Evolutionary conservation across 2,329 filamentous ascomycete genomes (phyloP).

Genomic region (Penicillium griseofulvum): DNA sequence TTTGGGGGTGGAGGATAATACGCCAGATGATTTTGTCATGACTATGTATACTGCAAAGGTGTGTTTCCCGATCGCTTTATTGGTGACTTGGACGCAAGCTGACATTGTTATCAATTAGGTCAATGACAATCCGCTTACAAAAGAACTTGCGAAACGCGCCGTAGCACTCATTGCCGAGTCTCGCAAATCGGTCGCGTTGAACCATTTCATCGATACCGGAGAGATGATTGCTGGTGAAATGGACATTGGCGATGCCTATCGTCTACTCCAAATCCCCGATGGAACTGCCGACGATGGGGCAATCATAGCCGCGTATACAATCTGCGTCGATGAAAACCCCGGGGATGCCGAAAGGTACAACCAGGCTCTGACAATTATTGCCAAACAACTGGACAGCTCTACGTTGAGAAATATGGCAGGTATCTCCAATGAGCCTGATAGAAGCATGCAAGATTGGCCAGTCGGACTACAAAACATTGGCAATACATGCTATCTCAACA

Average conservation of each 20-base stretch:
- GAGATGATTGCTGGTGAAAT: conserved; percentile 52
- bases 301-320: conserved; percentile 50
- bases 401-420: conserved; percentile 36
- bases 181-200: conserved; percentile 55
- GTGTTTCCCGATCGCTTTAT: conserved; percentile 13
- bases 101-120: conserved; percentile 37
- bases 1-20: conserved; percentile 53
- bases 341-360: conserved; percentile 46
- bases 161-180: conserved; percentile 58
- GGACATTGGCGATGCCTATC: conserved; percentile 55
- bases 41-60: conserved; percentile 59
- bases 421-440: conserved; percentile 28
- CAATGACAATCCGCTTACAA: conserved; percentile 50
- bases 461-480: conserved; percentile 90
- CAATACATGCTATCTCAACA: conserved; percentile 98
- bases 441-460: conserved; percentile 58
- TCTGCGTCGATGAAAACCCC: conserved; percentile 47
- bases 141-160: conserved; percentile 54
- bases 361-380: conserved; percentile 50
- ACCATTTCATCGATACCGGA: conserved; percentile 54
- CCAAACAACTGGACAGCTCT: conserved; percentile 41
- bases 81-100: neutral
- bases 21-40: conserved; percentile 57
- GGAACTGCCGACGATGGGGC: conserved; percentile 52
- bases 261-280: conserved; percentile 52